Conservation (phyloP, 78 protist genomes). For the Pelomyxa schiedti region DNA sequence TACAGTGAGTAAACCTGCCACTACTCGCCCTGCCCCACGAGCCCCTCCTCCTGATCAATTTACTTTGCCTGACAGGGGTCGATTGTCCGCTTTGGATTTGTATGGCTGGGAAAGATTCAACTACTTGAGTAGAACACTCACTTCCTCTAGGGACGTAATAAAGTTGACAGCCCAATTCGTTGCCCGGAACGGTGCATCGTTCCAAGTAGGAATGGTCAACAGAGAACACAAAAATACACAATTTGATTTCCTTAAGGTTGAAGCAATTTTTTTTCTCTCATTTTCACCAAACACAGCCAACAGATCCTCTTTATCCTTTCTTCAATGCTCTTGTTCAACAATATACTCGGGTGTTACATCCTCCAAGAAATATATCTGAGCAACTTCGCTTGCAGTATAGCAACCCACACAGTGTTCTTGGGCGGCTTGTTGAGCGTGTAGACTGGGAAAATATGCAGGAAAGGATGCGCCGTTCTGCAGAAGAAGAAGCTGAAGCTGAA, state of each 20-base stretch:
- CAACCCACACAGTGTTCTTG: conserved; percentile 16
- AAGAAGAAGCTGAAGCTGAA: conserved; percentile 38
- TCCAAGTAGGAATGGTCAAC: conserved; percentile 21
- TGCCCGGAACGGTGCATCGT: conserved; percentile 45
- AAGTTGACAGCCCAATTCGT: conserved; percentile 56
- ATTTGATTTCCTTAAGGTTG: conserved; percentile 54
- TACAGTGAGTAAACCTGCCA: too few species aligned
- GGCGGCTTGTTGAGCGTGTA: conserved; percentile 29
- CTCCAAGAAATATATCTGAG: conserved; percentile 23
- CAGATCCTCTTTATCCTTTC: neutral
- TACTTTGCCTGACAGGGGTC: neutral
- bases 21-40: too few species aligned
- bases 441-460: conserved; percentile 32
- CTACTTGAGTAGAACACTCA: too few species aligned
- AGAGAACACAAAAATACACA: conserved; percentile 50
- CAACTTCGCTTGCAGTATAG: neutral
- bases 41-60: neutral
- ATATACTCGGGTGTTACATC: conserved; percentile 23
- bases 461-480: conserved; percentile 25
- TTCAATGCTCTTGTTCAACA: conserved; percentile 15
- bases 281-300: conserved; percentile 4
- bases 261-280: conserved; percentile 23
- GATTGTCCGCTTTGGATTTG: neutral
- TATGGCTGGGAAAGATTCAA: too few species aligned
- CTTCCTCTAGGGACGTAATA: conserved; percentile 57